Base-by-base conservation (phyloP, 768 basidiomycete genomes). In the Mycena floridula region DNA sequence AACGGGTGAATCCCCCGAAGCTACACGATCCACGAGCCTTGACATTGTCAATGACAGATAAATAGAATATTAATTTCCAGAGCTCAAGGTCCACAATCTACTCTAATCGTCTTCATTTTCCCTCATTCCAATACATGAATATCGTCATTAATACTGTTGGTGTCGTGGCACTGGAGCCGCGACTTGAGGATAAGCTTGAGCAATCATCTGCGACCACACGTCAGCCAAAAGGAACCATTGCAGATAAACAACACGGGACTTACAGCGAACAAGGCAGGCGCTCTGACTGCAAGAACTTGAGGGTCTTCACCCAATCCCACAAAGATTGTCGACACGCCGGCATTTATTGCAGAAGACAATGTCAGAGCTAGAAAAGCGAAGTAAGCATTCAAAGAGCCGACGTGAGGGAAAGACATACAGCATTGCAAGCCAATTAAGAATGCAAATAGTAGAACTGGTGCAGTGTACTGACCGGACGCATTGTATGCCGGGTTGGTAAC, bases 261-360 rank as follows among this genome's bases (percentile, higher is more conserved):
- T 59, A 84, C 81, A 24, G 56, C 67, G 54, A 88, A 89, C 37
- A 90, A 64, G 26, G 72, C 77, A 15, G 88, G 89, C 15, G 85
- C 81, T 40, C 90, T 74, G 36, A 77, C 67, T 5, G 81, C 81
- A 37, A 91, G 67, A 16, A 90, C 76, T 53, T 85, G 78, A 3
- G 88, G 89, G 56, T 92, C 87, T 60, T 92, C 89, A 41, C 79
- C 88, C 7, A 92, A 70, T 7, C 88, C 89, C 25, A 92, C 89
- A 57, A 91, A 89, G 80, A 91, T 89, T 2, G 89, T 91, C 2
- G 88, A 90, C 1, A 92, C 89, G 40, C 89, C 90, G 12, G 87
- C 88, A 57, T 91, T 88, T 52, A 89, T 80, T 3, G 84, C 79
- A 11, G 82, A 81, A 2, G 79, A 77, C 48, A 87, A 64, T 5